phyloP scores from a whole-genome alignment of 768 basidiomycete species.

The Calocybe gangraenosa region DNA sequence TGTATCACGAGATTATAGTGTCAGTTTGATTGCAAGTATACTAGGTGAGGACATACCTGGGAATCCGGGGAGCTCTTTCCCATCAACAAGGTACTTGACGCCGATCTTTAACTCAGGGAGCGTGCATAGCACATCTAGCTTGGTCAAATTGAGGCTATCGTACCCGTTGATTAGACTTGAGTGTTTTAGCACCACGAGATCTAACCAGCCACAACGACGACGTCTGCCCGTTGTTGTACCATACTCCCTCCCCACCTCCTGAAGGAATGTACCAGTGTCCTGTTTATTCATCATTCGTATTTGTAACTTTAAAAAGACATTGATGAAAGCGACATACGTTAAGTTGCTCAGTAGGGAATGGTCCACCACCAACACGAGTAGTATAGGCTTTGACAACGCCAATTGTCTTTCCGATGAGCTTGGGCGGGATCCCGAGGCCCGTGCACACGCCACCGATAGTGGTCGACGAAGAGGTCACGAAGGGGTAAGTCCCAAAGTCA shows the following conservation, averaged over 20 bases:
- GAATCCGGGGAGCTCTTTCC: slow-evolving; percentile 76
- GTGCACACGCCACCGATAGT: slow-evolving; percentile 95
- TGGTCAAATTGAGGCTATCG: slow-evolving; percentile 89
- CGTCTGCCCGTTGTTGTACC: slow-evolving; percentile 92
- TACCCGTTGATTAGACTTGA: slow-evolving; percentile 96
- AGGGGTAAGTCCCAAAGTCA: slow-evolving; percentile 98
- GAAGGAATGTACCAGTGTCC: slow-evolving; percentile 82
- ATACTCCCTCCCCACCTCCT: slow-evolving; percentile 90
- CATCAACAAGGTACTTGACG: slow-evolving; percentile 75
- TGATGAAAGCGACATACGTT: slow-evolving; percentile 48
- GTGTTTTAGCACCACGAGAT: slow-evolving; percentile 91
- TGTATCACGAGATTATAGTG: slow-evolving; percentile 25
- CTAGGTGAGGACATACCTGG: slow-evolving; percentile 70
- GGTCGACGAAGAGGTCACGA: slow-evolving; percentile 92
- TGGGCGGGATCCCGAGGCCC: slow-evolving; percentile 94
- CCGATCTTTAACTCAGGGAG: slow-evolving; percentile 87
- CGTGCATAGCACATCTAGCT: slow-evolving; percentile 87
- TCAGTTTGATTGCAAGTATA: too few species aligned
- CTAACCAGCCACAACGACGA: slow-evolving; percentile 96
- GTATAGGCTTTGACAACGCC: slow-evolving; percentile 99
- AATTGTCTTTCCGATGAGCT: slow-evolving; percentile 77
- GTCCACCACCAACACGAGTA: slow-evolving; percentile 96
- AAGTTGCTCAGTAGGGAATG: slow-evolving; percentile 95
- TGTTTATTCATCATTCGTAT: slow-evolving; percentile 23
- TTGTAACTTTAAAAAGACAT: background rate